phyloP scores from a whole-genome alignment of 441 rosid species.

The Rhodomyrtus psidioides region DNA sequence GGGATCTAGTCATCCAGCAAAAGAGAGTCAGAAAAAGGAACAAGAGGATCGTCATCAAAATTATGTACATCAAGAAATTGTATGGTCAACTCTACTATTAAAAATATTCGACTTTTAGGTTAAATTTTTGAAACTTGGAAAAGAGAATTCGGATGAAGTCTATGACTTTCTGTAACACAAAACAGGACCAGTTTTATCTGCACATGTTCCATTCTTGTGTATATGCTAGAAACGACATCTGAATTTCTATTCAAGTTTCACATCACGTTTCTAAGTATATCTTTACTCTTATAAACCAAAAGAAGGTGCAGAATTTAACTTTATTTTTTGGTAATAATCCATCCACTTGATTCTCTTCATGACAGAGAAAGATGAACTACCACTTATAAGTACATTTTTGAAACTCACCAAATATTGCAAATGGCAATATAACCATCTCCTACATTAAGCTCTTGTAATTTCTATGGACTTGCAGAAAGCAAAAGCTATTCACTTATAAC shows the following conservation, averaged over 20 bases:
- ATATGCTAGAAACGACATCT: neutral
- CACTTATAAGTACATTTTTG: neutral
- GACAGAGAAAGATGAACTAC: neutral
- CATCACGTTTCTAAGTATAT: neutral
- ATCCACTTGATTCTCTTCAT: neutral
- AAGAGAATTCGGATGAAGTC: neutral
- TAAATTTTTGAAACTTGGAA: neutral
- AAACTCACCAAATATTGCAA: neutral
- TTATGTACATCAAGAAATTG: neutral
- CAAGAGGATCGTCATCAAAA: neutral
- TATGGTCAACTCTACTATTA: neutral
- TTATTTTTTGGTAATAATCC: neutral
- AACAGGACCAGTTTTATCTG: neutral
- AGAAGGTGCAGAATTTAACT: neutral
- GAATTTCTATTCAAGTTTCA: neutral
- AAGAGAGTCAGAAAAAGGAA: neutral
- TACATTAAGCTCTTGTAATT: neutral
- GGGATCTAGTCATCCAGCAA: conserved; percentile 49
- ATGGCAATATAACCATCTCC: neutral
- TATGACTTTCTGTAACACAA: neutral
- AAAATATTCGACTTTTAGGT: neutral
- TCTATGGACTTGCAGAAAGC: neutral
- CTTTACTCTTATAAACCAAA: neutral
- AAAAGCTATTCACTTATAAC: neutral
- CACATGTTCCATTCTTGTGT: neutral